Evolutionary conservation across 1,139 yeast species (phyloP).

Genomic region (Yamadazyma sp.): DNA sequence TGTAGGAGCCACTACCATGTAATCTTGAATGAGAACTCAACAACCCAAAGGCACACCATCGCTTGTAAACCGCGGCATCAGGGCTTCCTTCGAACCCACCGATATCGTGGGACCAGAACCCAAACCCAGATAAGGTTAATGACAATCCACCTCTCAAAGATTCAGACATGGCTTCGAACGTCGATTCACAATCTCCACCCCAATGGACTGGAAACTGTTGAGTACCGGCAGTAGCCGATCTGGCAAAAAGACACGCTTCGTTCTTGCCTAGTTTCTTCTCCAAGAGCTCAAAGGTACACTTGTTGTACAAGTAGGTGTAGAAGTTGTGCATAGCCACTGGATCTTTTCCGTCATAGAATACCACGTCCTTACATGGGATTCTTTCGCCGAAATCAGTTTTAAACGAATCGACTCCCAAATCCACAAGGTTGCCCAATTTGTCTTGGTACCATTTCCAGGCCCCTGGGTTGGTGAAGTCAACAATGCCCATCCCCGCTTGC

Average conservation of each 20-base stretch:
- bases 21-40: slow-evolving; percentile 37
- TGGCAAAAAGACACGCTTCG: slow-evolving; percentile 36
- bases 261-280: slow-evolving; percentile 29
- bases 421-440: slow-evolving; percentile 26
- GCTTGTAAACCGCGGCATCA: slow-evolving; percentile 35
- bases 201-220: slow-evolving; percentile 42
- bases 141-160: slow-evolving; percentile 37
- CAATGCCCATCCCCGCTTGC: slow-evolving; percentile 44
- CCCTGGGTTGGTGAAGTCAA: slow-evolving; percentile 38
- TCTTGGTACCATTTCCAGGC: slow-evolving; percentile 35
- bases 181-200: slow-evolving; percentile 42
- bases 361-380: slow-evolving; percentile 30
- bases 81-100: slow-evolving; percentile 42
- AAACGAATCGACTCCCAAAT: slow-evolving; percentile 36
- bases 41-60: slow-evolving; percentile 41
- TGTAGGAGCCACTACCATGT: slow-evolving; percentile 36
- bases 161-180: slow-evolving; percentile 43
- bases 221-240: slow-evolving; percentile 36
- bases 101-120: slow-evolving; percentile 43
- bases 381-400: slow-evolving; percentile 43
- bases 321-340: slow-evolving; percentile 39
- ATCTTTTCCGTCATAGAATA: slow-evolving; percentile 26
- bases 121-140: slow-evolving; percentile 31
- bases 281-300: slow-evolving; percentile 32
- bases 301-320: slow-evolving; percentile 34